A percentile compares a stretch with the other conserved stretches of the same genome.
Evolutionary conservation across 2,329 filamentous ascomycete species (phyloP).

Genomic region (Venturia effusa): DNA sequence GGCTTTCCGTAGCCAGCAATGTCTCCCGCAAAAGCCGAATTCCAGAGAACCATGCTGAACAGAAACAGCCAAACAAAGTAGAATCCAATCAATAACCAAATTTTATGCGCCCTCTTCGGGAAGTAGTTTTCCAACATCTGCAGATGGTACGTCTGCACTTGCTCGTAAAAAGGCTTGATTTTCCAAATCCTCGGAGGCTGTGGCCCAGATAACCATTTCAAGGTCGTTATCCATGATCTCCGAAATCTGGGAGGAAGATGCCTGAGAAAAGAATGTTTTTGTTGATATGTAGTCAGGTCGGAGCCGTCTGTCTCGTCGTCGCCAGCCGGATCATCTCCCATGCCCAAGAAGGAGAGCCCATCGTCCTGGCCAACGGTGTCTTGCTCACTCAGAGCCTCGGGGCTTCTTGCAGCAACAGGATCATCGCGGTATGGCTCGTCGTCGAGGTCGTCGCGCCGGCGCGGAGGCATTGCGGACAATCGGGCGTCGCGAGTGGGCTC

Average conservation of each 20-base stretch:
- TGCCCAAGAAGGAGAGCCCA: constrained; percentile 11
- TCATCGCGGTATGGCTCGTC: constrained; percentile 11
- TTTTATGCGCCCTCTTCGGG: constrained; percentile 47
- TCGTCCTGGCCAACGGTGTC: constrained; percentile 11
- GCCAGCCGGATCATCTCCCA: constrained; percentile 5
- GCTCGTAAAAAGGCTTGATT: constrained; percentile 47
- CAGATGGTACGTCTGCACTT: constrained; percentile 56
- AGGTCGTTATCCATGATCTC: constrained; percentile 26
- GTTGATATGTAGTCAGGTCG: constrained; percentile 8
- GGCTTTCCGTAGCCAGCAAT: constrained; percentile 59
- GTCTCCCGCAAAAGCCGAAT: constrained; percentile 48
- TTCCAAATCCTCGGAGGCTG: constrained; percentile 37
- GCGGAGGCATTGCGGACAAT: constrained; percentile 3
- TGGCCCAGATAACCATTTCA: constrained; percentile 38
- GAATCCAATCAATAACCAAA: constrained; percentile 48
- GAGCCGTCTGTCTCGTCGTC: neutral
- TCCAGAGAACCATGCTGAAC: constrained; percentile 58
- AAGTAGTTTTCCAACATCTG: constrained; percentile 51
- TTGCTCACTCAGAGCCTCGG: constrained; percentile 6
- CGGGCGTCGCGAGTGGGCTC: neutral
- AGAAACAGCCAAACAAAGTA: constrained; percentile 57
- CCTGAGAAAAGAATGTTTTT: constrained; percentile 10
- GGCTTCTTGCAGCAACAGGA: neutral
- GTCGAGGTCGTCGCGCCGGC: neutral
- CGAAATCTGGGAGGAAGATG: constrained; percentile 44